phyloP scores from a whole-genome alignment of 169 alveolate genomes.

The Amoebophrya sp. region DNA sequence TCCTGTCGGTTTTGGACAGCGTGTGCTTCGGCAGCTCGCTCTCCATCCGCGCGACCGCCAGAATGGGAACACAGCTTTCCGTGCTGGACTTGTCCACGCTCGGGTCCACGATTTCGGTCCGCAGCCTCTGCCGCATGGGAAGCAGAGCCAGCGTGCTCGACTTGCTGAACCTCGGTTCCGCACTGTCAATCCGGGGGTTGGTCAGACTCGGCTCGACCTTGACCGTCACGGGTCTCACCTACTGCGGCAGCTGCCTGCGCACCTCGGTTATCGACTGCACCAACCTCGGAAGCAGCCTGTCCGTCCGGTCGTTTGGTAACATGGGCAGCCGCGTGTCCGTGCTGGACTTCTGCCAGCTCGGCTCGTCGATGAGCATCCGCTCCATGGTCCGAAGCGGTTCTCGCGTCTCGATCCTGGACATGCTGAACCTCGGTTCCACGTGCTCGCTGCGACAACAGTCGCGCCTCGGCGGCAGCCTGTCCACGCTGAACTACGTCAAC shows the following conservation, averaged over 20 bases:
- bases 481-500: not conserved
- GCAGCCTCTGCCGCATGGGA: too few species aligned
- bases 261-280: not conserved
- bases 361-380: not conserved
- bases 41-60: too few species aligned
- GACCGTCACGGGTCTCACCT: not conserved
- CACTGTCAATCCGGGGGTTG: not conserved
- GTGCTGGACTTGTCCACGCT: too few species aligned
- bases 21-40: too few species aligned
- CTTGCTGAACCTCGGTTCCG: not conserved
- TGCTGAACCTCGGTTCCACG: conserved; percentile 26
- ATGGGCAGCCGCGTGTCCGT: conserved; percentile 8
- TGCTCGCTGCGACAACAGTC: conserved; percentile 5
- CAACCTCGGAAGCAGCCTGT: conserved; percentile 9
- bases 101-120: too few species aligned
- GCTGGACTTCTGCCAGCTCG: not conserved
- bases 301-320: not conserved
- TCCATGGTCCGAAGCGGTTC: too few species aligned
- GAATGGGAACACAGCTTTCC: too few species aligned
- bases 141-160: conserved; percentile 22
- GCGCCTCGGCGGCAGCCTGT: not conserved
- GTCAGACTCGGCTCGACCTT: not conserved
- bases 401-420: too few species aligned
- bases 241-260: too few species aligned
- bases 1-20: too few species aligned